phyloP scores from a whole-genome alignment of 2,329 filamentous ascomycete species.

The Coniochaeta sp. region DNA sequence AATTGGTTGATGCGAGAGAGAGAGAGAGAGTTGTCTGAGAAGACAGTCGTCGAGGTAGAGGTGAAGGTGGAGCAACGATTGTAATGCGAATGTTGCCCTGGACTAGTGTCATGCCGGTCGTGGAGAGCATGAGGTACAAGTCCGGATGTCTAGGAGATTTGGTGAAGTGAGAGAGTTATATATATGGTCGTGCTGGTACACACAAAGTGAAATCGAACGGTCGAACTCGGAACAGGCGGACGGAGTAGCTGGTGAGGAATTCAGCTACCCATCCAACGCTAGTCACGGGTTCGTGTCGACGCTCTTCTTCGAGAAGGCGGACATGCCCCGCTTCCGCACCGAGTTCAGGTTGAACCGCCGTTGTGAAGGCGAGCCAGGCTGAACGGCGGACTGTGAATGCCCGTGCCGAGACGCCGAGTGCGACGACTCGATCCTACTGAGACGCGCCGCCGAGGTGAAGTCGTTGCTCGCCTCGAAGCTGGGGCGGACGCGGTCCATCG shows the following conservation, averaged over 20 bases:
- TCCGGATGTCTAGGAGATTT: not conserved
- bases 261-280: not conserved
- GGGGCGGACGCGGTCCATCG: conserved; percentile 76
- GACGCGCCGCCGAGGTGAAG: conserved; percentile 81
- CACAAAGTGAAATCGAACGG: not conserved
- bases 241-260: not conserved
- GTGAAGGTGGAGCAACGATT: not conserved
- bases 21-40: too few relatives aligned
- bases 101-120: not conserved
- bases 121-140: not conserved
- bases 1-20: too few relatives aligned
- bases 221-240: not conserved
- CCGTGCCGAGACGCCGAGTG: conserved; percentile 28
- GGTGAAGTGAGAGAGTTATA: not conserved
- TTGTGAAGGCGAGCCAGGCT: conserved; percentile 8
- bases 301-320: conserved; percentile 21
- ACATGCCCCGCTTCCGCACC: conserved; percentile 18
- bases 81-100: not conserved
- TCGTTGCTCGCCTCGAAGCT: conserved; percentile 86
- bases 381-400: conserved; percentile 17
- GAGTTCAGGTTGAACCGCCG: conserved; percentile 18
- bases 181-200: not conserved
- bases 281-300: conserved; percentile 9
- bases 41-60: not conserved
- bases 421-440: conserved; percentile 76